Base-by-base conservation (phyloP, 2,329 filamentous ascomycete genomes). In the Fusarium nurragi region DNA sequence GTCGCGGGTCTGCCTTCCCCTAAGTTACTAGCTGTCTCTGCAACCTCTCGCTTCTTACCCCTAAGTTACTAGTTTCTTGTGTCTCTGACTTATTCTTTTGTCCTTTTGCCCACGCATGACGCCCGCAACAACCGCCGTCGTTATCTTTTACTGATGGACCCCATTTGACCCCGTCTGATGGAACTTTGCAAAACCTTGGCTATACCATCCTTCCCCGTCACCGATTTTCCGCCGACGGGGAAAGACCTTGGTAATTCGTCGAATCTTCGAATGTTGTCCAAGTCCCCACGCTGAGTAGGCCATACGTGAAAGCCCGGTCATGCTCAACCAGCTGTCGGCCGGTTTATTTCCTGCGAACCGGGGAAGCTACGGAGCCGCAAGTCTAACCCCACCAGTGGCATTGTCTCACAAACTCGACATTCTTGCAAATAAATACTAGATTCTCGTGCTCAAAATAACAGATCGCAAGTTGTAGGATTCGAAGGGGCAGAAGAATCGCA, bases 1-100 rank as follows among this genome's bases (percentile, higher is more conserved):
- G 57, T 68, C 64, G 65, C 65, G 64, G 65, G 65, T 65, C 60
- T 67, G 56, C 65, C 65, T 67, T 67, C 64, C 64, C 59, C 64
- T 67, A 67, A 67, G 64, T 67, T 67, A 67, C 64, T 67, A 67
- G 64, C 64, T 67, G 50, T 67, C 54, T 49, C 60, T 67, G 39
- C 58, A 67, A 60, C 54, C 51, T 34, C 16, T 34, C 32, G 32
- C 32, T 34, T 34, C 32, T 34, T 67, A 64, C 64, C 64, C 55
- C 64, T 65, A 61, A 38, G 44, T 40, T 54, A 34, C 51, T 25
- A 40, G 48, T 28, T 59, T 59, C 37, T 34, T 34, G 32, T 9
- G 32, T 16, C 32, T n/a, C n/a, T 34, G 16, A 34, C 32, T 34
- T 46, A 46, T 51, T 25, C 13, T 19, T 50, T 41, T 37, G 50